A percentile compares a stretch with the other conserved stretches of the same genome.
Conservation (phyloP, 2,329 filamentous ascomycete species). For the Leptographium radiaticola region DNA sequence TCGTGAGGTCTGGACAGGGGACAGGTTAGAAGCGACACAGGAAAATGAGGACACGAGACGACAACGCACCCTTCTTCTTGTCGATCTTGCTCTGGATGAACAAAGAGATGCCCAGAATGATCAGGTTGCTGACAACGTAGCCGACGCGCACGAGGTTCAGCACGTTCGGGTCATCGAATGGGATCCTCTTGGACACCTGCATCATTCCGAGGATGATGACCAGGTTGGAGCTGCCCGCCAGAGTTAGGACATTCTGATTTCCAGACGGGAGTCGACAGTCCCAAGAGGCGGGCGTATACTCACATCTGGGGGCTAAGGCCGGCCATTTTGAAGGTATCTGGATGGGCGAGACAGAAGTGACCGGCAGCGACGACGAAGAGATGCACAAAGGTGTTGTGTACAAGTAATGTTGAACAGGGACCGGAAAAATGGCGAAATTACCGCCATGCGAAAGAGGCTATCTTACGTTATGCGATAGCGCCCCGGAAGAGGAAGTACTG, state of each 20-base stretch:
- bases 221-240: constrained; percentile 61
- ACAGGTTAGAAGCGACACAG: neutral
- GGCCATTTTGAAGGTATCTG: constrained; percentile 35
- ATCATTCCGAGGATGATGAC: constrained; percentile 95
- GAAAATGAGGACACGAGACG: no score
- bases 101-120: constrained; percentile 75
- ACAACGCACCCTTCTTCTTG: constrained; percentile 77
- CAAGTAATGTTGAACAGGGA: neutral
- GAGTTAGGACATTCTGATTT: neutral
- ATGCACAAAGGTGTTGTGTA: neutral
- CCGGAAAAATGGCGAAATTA: neutral
- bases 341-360: neutral
- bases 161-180: constrained; percentile 68
- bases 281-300: constrained; percentile 15
- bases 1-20: constrained; percentile 66
- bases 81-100: constrained; percentile 79
- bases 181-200: constrained; percentile 92
- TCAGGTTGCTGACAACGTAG: constrained; percentile 53
- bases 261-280: neutral
- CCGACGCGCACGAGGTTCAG: constrained; percentile 42
- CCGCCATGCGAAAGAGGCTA: neutral
- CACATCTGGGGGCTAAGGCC: constrained; percentile 52
- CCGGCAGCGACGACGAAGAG: neutral
- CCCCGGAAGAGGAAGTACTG: neutral
- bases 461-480: neutral